Percentiles rank a stretch among this genome's conserved stretches.
Conservation (phyloP, 345 rosid species). For the Gossypioides kirkii region DNA sequence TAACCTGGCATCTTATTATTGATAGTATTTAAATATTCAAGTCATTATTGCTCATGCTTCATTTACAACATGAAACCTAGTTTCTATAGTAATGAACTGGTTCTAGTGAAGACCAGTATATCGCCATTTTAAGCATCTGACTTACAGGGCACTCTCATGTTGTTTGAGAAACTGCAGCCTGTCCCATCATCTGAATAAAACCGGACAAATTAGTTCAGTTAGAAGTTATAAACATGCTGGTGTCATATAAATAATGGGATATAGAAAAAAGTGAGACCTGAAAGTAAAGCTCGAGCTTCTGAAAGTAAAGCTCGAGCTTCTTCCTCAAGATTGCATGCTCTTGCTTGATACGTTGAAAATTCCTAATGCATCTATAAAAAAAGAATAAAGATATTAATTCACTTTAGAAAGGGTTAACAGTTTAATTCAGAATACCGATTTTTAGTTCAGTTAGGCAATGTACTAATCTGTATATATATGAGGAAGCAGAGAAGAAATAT, state of each 20-base stretch:
- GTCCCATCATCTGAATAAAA: conserved; percentile 4
- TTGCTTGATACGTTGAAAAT: conserved; percentile 35
- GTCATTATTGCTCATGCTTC: neutral
- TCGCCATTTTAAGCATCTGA: neutral
- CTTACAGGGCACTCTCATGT: neutral
- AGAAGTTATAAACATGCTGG: neutral
- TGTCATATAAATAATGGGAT: neutral
- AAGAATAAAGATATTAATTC: neutral
- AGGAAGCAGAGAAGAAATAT: neutral
- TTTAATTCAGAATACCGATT: neutral
- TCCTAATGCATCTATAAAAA: conserved; percentile 29
- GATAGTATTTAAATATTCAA: neutral
- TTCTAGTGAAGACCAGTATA: neutral
- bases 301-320: conserved; percentile 38
- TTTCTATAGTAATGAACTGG: neutral
- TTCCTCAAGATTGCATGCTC: conserved; percentile 34
- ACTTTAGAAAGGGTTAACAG: neutral
- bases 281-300: conserved; percentile 37
- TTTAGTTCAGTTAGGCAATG: neutral
- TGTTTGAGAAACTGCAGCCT: neutral
- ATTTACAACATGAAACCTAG: neutral
- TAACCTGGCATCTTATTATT: neutral
- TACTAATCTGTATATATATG: neutral
- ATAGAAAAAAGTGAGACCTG: conserved; percentile 23
- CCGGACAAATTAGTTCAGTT: neutral